Percentiles rank a stretch among this genome's conserved stretches.
Conservation (phyloP, 495 filamentous ascomycete species). For the Penicillium salamii region DNA sequence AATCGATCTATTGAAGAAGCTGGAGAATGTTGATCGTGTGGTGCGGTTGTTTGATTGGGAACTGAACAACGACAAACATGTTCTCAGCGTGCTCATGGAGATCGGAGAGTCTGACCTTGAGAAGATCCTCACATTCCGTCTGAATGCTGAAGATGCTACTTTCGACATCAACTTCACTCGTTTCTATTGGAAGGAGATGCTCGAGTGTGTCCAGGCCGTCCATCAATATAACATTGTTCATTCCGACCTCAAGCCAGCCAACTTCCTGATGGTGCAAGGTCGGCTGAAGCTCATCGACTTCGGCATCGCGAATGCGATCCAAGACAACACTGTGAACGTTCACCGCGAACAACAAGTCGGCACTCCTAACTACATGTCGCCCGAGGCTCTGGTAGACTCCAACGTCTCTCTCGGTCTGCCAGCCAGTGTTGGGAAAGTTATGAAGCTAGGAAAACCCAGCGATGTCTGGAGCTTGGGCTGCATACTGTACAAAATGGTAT, state of each 20-base stretch:
- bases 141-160: slow-evolving; percentile 67
- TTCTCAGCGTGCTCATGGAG: slow-evolving; percentile 93
- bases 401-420: slow-evolving; percentile 62
- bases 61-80: slow-evolving; percentile 83
- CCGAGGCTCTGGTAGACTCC: slow-evolving; percentile 86
- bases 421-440: slow-evolving; percentile 64
- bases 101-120: slow-evolving; percentile 94
- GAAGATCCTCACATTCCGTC: slow-evolving; percentile 71
- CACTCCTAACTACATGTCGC: slow-evolving; percentile 98
- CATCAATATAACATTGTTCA: slow-evolving; percentile 90
- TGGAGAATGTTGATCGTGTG: slow-evolving; percentile 82
- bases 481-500: slow-evolving; percentile 96
- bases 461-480: slow-evolving; percentile 97
- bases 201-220: slow-evolving; percentile 87
- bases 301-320: slow-evolving; percentile 95
- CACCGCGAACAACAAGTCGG: slow-evolving; percentile 93
- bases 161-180: slow-evolving; percentile 91
- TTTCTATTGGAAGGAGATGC: slow-evolving; percentile 98
- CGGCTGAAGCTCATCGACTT: slow-evolving; percentile 89
- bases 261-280: slow-evolving; percentile 85
- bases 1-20: slow-evolving; percentile 83
- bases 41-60: slow-evolving; percentile 90
- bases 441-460: slow-evolving; percentile 93
- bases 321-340: slow-evolving; percentile 95
- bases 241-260: slow-evolving; percentile 93